Evolutionary conservation across 768 basidiomycete genomes (phyloP), one percentile per base, ranked within the genome.

Genomic region (Pleurotus citrinopileatus): DNA sequence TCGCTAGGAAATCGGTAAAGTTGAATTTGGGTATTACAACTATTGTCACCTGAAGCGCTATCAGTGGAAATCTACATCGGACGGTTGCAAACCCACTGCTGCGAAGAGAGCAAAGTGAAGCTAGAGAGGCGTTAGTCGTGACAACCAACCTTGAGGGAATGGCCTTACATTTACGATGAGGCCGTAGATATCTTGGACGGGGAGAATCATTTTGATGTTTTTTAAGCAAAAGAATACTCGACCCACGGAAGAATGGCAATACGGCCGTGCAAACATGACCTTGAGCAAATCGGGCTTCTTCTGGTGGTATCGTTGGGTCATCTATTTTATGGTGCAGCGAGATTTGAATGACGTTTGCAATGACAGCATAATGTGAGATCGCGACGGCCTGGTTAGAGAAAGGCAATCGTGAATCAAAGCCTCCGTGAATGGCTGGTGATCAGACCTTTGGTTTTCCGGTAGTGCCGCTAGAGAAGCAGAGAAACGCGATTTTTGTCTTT

Each of bases 391-490:
- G 25, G 10, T n/a, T 17, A n/a, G 36, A 7, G 19, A 37, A 6
- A 19, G 54, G 15, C 32, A 19, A 3, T 1, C 28, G 28, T 7
- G 22, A 13, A 13, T 12, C 3, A 17, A 46, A 8, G 38, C n/a
- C n/a, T n/a, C n/a, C n/a, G n/a, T n/a, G n/a, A n/a, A 5, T 5
- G 10, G 13, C 27, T 7, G 26, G 15, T 25, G 68, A 40, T n/a
- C 38, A 12, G 69, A 61, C 79, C 51, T 56, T 76, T 23, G 77
- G 76, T 52, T 70, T 76, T 4, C 79, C 79, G 0, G 80, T 80
- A 32, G 79, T 82, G 3, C 79, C 79, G 50, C 77, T 79, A 3
- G 79, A 81, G 56, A 82, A 81, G 53, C 67, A 70, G 22, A 80
- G 63, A 50, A 81, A 74, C 2, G 81, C 79, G 5, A 80, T 50